Evolutionary conservation across 2,329 filamentous ascomycete species (phyloP).

Genomic region (Claviceps sp.): DNA sequence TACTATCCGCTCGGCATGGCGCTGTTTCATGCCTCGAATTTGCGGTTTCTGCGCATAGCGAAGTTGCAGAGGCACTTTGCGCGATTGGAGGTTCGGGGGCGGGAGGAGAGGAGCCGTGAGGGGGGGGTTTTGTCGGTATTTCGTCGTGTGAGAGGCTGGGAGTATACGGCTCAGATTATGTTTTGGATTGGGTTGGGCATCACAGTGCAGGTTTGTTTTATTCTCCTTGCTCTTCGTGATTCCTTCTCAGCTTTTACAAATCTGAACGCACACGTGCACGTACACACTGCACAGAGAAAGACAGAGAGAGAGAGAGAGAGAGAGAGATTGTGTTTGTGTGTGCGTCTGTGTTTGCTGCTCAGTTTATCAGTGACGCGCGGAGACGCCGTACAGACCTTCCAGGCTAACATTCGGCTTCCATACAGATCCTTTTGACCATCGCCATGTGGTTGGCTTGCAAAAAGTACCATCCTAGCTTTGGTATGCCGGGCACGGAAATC

Average conservation of each 20-base stretch:
- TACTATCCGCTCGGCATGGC: conserved; percentile 51
- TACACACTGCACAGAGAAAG: background rate
- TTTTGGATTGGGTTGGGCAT: background rate
- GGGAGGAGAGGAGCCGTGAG: conserved; percentile 6
- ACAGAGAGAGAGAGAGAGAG: background rate
- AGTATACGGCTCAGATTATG: background rate
- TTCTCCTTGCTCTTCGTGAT: background rate
- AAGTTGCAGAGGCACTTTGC: conserved; percentile 22
- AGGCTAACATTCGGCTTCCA: background rate
- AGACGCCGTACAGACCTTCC: background rate
- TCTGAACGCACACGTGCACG: too few relatives aligned
- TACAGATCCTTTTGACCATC: conserved; percentile 36
- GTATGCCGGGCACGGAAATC: conserved; percentile 25
- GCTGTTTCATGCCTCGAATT: conserved; percentile 52
- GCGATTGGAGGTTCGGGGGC: conserved; percentile 4
- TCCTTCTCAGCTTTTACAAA: too few relatives aligned
- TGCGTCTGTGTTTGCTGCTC: too few relatives aligned
- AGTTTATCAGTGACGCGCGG: too few relatives aligned
- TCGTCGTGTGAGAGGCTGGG: background rate
- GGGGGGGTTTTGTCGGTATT: conserved; percentile 5
- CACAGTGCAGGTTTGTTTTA: background rate
- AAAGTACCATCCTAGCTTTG: conserved; percentile 43
- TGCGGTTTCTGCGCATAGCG: conserved; percentile 43
- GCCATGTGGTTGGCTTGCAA: conserved; percentile 42
- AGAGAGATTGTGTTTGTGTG: background rate